Conservation (phyloP, 176 grass and related monocot genomes). For the Oryza coarctata region DNA sequence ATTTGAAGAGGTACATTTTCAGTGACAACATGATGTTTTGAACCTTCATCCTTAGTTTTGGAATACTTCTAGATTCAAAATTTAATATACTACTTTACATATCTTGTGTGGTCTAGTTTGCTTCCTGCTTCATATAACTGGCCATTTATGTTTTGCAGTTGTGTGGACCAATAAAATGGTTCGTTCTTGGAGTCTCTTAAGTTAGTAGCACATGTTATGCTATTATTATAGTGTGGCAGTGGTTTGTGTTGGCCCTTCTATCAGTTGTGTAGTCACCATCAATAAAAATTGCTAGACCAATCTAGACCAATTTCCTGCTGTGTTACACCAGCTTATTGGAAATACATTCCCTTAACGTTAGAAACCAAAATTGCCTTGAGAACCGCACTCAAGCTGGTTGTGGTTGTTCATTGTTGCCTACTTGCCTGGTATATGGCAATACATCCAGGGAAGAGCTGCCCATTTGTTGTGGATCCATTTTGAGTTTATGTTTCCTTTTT, state of each 20-base stretch:
- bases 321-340: background rate
- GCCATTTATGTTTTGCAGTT: background rate
- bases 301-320: background rate
- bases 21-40: slow-evolving; percentile 9
- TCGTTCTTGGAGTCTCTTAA: background rate
- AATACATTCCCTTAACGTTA: background rate
- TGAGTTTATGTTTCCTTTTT: background rate
- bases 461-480: background rate
- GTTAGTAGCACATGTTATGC: background rate
- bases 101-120: background rate
- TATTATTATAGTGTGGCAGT: background rate
- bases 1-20: slow-evolving; percentile 83
- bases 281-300: background rate
- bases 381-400: background rate
- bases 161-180: background rate
- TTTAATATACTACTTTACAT: background rate
- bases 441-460: background rate
- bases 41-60: background rate
- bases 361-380: background rate
- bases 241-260: background rate
- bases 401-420: background rate
- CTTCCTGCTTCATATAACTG: background rate
- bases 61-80: background rate
- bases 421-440: background rate
- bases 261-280: background rate